Conservation (phyloP, 306 rosid species). For the Fagus crenata region DNA sequence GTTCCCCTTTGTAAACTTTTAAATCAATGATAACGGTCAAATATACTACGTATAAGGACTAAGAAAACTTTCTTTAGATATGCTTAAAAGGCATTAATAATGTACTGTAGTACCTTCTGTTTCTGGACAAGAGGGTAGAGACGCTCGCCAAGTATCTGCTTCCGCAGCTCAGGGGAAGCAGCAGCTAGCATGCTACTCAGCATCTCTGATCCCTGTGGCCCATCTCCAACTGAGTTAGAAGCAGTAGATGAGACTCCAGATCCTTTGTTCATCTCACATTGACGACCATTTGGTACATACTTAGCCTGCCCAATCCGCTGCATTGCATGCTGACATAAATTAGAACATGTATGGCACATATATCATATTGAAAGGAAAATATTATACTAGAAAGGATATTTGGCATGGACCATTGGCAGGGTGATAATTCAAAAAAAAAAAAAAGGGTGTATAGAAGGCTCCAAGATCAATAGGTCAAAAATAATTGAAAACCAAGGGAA, state of each 20-base stretch:
- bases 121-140: slow-evolving; percentile 65
- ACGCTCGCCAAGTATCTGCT: slow-evolving; percentile 76
- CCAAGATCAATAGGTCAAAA: background rate
- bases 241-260: slow-evolving; percentile 53
- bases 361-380: slow-evolving; percentile 1
- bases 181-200: slow-evolving; percentile 74
- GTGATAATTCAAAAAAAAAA: background rate
- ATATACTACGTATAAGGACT: background rate
- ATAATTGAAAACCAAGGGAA: background rate
- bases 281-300: slow-evolving; percentile 51
- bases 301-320: slow-evolving; percentile 57
- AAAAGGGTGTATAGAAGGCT: background rate
- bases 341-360: slow-evolving; percentile 12
- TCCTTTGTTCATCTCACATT: slow-evolving; percentile 51
- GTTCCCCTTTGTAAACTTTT: background rate
- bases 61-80: background rate
- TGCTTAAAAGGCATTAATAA: slow-evolving; percentile 1
- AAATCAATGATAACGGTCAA: background rate
- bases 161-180: slow-evolving; percentile 74
- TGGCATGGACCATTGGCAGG: background rate
- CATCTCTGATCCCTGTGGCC: slow-evolving; percentile 56
- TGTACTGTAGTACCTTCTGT: slow-evolving; percentile 49
- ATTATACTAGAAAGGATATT: background rate
- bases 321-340: slow-evolving; percentile 23
- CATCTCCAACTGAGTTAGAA: slow-evolving; percentile 45